Percentiles rank a stretch among this genome's conserved stretches.
Evolutionary conservation across 768 basidiomycete genomes (phyloP).

Genomic region (Suillus weaverae): DNA sequence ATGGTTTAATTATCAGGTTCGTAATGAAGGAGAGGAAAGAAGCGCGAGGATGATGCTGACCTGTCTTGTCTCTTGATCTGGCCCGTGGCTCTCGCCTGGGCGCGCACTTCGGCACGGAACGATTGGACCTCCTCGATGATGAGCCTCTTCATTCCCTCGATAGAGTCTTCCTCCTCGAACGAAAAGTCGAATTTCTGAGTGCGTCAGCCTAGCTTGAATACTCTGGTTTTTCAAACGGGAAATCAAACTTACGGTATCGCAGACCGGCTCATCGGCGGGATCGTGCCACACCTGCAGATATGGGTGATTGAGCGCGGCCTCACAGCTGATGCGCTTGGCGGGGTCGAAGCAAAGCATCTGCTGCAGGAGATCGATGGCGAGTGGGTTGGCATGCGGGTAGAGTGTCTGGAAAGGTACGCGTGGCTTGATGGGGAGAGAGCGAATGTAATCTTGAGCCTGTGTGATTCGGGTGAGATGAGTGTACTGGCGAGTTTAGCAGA

Average conservation of each 20-base stretch:
- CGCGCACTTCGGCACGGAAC: conserved; percentile 88
- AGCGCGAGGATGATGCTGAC: conserved; percentile 34
- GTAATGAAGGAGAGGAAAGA: not conserved
- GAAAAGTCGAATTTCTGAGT: conserved; percentile 88
- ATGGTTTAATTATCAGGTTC: not conserved
- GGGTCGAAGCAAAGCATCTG: conserved; percentile 96
- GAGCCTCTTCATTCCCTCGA: conserved; percentile 95
- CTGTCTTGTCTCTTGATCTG: conserved; percentile 79
- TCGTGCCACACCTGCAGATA: conserved; percentile 98
- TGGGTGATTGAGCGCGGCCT: conserved; percentile 92
- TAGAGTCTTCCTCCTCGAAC: conserved; percentile 95
- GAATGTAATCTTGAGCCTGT: conserved; percentile 96
- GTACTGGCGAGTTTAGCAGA: not conserved
- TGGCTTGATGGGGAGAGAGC: conserved; percentile 95
- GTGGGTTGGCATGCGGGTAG: conserved; percentile 92
- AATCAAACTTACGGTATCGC: conserved; percentile 59
- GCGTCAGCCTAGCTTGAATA: not conserved
- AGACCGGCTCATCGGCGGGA: conserved; percentile 89
- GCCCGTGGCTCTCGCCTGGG: conserved; percentile 71
- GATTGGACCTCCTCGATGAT: conserved; percentile 90
- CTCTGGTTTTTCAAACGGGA: not conserved
- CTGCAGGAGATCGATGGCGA: conserved; percentile 89
- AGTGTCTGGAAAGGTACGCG: conserved; percentile 88
- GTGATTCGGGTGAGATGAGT: not conserved
- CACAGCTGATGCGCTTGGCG: conserved; percentile 92